Evolutionary conservation across 345 rosid genomes (phyloP).

Genomic region (Pelargonium nanum): DNA sequence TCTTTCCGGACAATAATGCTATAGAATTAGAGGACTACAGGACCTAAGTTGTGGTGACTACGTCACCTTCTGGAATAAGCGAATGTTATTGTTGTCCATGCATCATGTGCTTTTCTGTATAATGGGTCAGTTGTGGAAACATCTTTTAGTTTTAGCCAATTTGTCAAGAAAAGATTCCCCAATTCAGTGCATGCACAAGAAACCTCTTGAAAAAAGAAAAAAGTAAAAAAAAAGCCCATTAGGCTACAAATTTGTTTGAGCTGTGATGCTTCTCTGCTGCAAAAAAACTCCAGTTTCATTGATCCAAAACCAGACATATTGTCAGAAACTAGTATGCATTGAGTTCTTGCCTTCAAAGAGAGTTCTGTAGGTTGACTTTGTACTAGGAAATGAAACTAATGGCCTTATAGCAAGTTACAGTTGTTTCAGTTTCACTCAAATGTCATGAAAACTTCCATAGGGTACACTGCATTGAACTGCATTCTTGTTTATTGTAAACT

Average conservation of each 20-base stretch:
- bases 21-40: neutral
- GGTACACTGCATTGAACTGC: neutral
- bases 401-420: neutral
- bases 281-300: neutral
- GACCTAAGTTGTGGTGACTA: no score
- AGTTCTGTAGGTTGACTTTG: neutral
- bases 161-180: neutral
- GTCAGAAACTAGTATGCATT: neutral
- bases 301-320: no score
- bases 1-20: neutral
- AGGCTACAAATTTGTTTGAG: neutral
- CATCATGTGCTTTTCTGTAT: neutral
- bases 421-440: neutral
- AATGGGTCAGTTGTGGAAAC: neutral
- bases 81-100: neutral
- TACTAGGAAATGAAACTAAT: neutral
- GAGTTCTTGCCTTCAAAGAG: neutral
- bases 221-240: no score
- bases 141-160: neutral
- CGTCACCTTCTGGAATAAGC: no score
- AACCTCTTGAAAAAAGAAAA: no score
- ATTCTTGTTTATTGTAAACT: neutral
- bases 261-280: neutral
- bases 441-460: neutral
- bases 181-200: neutral